phyloP scores from a whole-genome alignment of 2,329 filamentous ascomycete species.

The Fusarium longipes region DNA sequence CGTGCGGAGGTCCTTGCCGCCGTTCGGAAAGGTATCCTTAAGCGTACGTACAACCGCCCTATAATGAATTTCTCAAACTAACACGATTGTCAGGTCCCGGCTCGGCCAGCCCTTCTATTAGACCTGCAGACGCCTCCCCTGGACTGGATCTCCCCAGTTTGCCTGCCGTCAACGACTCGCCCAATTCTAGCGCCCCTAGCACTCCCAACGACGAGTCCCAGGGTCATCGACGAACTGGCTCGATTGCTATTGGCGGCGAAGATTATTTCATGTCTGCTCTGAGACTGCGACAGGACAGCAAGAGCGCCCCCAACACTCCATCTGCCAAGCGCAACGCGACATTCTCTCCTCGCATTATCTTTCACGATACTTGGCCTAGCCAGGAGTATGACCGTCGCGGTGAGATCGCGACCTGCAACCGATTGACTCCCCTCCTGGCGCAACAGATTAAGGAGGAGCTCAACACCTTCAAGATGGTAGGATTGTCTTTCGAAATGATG shows the following conservation, averaged over 20 bases:
- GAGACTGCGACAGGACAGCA: conserved; percentile 78
- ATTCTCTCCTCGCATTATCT: conserved; percentile 93
- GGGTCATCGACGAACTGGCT: conserved; percentile 73
- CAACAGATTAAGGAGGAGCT: conserved; percentile 99
- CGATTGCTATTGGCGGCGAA: conserved; percentile 80
- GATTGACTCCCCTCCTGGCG: conserved; percentile 93
- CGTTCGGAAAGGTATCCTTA: conserved; percentile 94
- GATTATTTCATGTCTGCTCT: conserved; percentile 90
- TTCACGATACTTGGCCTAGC: conserved; percentile 95
- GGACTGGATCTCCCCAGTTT: conserved; percentile 70
- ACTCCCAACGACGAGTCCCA: conserved; percentile 84
- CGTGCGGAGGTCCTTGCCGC: conserved; percentile 91
- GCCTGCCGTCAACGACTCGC: conserved; percentile 77
- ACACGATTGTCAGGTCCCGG: conserved; percentile 58
- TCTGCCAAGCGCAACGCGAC: conserved; percentile 71
- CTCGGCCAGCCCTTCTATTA: conserved; percentile 74
- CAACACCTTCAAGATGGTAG: conserved; percentile 95
- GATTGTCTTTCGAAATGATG: conserved; percentile 13
- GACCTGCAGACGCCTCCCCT: conserved; percentile 67
- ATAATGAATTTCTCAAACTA: neutral
- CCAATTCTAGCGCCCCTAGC: conserved; percentile 85
- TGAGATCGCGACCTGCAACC: conserved; percentile 97
- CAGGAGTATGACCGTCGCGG: conserved; percentile 96
- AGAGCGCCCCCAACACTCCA: conserved; percentile 84
- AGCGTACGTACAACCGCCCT: conserved; percentile 67